phyloP scores from a whole-genome alignment of 139 green algal genomes.

The Dunaliella primolecta region DNA sequence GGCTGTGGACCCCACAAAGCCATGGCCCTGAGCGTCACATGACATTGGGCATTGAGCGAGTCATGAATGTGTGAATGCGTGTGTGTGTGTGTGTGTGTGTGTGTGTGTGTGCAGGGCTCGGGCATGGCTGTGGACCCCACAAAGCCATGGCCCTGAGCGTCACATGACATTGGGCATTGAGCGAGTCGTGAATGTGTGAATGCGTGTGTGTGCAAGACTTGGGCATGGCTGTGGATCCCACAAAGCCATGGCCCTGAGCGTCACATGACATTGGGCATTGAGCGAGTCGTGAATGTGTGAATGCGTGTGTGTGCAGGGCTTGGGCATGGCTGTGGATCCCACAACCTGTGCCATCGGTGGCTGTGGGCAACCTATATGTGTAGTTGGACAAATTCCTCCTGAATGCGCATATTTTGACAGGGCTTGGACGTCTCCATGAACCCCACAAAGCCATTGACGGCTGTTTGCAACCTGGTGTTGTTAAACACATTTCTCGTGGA shows the following conservation, averaged over 20 bases:
- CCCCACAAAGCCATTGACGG: slow-evolving; percentile 79
- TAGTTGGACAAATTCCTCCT: too few species aligned
- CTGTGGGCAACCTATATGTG: slow-evolving; percentile 39
- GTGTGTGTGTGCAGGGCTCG: too few species aligned
- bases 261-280: slow-evolving; percentile 49
- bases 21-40: too few species aligned
- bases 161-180: too few species aligned
- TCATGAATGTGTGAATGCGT: neutral
- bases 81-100: neutral
- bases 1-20: too few species aligned
- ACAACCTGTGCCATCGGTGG: slow-evolving; percentile 74
- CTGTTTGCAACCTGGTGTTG: too few species aligned
- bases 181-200: too few species aligned
- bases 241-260: slow-evolving; percentile 82
- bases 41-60: neutral
- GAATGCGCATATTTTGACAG: too few species aligned
- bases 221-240: slow-evolving; percentile 70
- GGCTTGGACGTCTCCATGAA: too few species aligned
- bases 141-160: too few species aligned
- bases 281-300: neutral
- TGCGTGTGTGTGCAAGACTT: slow-evolving; percentile 38
- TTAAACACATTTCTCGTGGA: slow-evolving; percentile 88
- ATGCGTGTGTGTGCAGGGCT: too few species aligned
- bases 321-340: slow-evolving; percentile 76
- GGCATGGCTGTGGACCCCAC: too few species aligned